Evolutionary conservation across 176 grass and related monocot genomes (phyloP).

Genomic region (Avena eriantha): DNA sequence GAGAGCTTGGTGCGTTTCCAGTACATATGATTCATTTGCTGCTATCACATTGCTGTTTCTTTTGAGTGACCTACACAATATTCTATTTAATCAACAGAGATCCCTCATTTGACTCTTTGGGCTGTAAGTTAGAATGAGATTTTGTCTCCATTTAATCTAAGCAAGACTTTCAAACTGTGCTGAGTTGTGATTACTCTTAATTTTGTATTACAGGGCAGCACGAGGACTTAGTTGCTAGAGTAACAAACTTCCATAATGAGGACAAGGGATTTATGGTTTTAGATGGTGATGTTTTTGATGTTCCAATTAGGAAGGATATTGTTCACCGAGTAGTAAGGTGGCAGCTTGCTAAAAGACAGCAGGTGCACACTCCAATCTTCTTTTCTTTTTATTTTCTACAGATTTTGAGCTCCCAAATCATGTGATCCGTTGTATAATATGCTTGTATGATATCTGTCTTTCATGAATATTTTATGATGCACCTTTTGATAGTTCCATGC

Average conservation of each 20-base stretch:
- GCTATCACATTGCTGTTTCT: slow-evolving; percentile 4
- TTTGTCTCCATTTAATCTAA: neutral
- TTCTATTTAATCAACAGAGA: neutral
- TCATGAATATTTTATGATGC: neutral
- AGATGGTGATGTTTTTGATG: slow-evolving; percentile 92
- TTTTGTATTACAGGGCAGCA: slow-evolving; percentile 61
- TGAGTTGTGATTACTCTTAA: slow-evolving; percentile 9
- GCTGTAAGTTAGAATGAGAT: neutral
- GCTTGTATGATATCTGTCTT: neutral
- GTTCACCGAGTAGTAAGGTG: slow-evolving; percentile 80
- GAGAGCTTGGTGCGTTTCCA: slow-evolving; percentile 58
- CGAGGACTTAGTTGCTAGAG: slow-evolving; percentile 75
- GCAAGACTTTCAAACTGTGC: neutral
- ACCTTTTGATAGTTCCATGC: neutral
- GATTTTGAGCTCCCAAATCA: neutral
- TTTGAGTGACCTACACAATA: neutral
- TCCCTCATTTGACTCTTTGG: neutral
- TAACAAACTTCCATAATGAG: slow-evolving; percentile 86
- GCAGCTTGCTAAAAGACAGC: slow-evolving; percentile 92
- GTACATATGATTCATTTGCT: slow-evolving; percentile 20
- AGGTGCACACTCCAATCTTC: slow-evolving; percentile 53
- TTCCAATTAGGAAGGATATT: slow-evolving; percentile 93
- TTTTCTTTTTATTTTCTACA: neutral
- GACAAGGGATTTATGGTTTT: slow-evolving; percentile 93
- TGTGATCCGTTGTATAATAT: neutral